phyloP scores from a whole-genome alignment of 805 yeast species.

The Candida tammaniensis region DNA sequence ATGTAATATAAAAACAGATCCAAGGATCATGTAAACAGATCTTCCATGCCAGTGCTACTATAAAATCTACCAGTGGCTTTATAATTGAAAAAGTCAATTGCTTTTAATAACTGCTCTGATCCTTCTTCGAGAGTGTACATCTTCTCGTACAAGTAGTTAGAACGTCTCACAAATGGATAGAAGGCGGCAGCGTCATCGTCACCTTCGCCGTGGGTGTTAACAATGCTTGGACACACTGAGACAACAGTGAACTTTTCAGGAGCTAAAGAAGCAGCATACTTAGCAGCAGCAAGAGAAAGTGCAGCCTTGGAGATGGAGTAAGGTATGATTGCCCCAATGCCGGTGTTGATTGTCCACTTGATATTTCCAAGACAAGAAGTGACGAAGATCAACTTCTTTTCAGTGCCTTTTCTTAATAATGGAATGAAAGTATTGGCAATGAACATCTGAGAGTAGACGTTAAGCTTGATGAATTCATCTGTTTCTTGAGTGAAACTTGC shows the following conservation, averaged over 20 bases:
- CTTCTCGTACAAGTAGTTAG: conserved; percentile 1
- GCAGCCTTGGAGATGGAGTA: conserved; percentile 6
- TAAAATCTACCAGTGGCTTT: conserved; percentile 3
- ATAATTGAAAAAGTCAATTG: conserved; percentile 3
- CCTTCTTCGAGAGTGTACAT: conserved; percentile 1
- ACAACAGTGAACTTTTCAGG: conserved; percentile 2
- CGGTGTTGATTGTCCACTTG: neutral
- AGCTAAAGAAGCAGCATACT: conserved; percentile 2
- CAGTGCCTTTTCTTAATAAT: conserved; percentile 1
- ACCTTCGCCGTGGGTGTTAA: neutral
- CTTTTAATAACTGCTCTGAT: conserved; percentile 1
- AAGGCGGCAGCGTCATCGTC: neutral
- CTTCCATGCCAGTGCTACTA: neutral
- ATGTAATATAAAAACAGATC: too few species aligned
- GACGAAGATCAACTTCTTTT: conserved; percentile 1
- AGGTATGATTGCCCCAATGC: neutral
- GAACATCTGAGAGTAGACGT: conserved; percentile 2
- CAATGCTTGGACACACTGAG: conserved; percentile 3
- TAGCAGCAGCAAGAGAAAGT: conserved; percentile 3
- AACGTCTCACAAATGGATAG: neutral
- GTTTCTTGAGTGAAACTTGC: neutral
- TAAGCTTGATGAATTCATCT: conserved; percentile 1
- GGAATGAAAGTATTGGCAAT: conserved; percentile 4
- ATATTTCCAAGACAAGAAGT: conserved; percentile 1
- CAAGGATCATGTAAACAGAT: neutral